phyloP scores from a whole-genome alignment of 2,329 filamentous ascomycete species.

The Stagonosporopsis vannaccii region DNA sequence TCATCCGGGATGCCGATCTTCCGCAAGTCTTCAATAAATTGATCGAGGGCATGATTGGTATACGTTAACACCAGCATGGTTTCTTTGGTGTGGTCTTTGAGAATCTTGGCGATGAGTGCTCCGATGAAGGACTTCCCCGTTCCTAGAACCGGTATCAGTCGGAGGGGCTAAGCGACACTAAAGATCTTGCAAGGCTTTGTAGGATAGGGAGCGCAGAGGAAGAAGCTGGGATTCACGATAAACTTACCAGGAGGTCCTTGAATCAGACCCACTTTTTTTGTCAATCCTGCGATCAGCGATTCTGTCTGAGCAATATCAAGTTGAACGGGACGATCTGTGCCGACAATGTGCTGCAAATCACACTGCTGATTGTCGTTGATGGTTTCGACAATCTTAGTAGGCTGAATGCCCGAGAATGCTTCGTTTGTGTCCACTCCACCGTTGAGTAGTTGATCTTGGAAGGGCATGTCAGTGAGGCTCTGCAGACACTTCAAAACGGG shows the following conservation, averaged over 20 bases:
- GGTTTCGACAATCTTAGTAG: slow-evolving; percentile 29
- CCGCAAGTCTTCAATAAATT: slow-evolving; percentile 67
- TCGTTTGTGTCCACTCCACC: slow-evolving; percentile 23
- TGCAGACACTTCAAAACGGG: slow-evolving; percentile 69
- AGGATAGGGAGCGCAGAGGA: neutral
- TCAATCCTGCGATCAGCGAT: slow-evolving; percentile 64
- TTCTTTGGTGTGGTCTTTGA: slow-evolving; percentile 59
- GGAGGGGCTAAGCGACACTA: neutral
- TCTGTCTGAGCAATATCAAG: slow-evolving; percentile 64
- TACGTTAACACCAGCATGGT: slow-evolving; percentile 71
- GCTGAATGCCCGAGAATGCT: slow-evolving; percentile 33
- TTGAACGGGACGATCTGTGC: slow-evolving; percentile 34
- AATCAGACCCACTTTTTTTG: slow-evolving; percentile 65
- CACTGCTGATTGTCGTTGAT: slow-evolving; percentile 27
- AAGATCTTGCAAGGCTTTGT: too few relatives aligned
- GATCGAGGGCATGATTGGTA: slow-evolving; percentile 63
- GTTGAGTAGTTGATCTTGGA: slow-evolving; percentile 62
- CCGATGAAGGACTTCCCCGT: slow-evolving; percentile 81
- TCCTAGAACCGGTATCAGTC: slow-evolving; percentile 52
- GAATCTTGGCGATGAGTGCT: slow-evolving; percentile 64
- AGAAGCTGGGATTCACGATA: neutral
- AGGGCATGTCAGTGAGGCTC: slow-evolving; percentile 61
- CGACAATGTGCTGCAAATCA: slow-evolving; percentile 32
- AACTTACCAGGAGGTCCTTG: slow-evolving; percentile 73
- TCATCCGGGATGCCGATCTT: slow-evolving; percentile 61